Base-by-base conservation (phyloP, 805 yeast genomes). In the Tetrapisispora taiwanensis region DNA sequence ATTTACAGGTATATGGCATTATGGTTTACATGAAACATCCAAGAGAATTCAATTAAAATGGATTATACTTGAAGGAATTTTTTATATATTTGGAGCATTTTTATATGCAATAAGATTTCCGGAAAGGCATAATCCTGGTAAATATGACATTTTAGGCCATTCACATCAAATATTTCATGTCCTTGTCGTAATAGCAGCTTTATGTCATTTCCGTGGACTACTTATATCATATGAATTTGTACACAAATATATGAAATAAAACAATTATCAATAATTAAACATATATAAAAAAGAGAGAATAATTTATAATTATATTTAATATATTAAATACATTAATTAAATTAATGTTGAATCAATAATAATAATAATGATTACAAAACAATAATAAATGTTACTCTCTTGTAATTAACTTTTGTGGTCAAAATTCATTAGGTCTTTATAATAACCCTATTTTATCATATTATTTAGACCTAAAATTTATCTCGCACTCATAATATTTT, bases 121-220 rank as follows among this genome's bases (percentile, higher is more conserved):
- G 0, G 97, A 88, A 58, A 69, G 83, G 40, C 67, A 69, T 35
- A 52, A 51, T 5, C 85, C 86, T 0, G 88, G 88, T 0, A 60
- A 33, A 18, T 84, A 73, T 58, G 95, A 86, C 52, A 54, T 76
- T 10, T 71, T 76, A 62, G 95, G 95, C 1, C 83, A 84, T 51
- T 82, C 94, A 7, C 96, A 87, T 59, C 95, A 87, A 57, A 72
- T 87, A 9, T 86, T 87, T 58, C 95, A 86, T 59, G 62, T 82
- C 9, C 61, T 83, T 53, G 95, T 86, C 7, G 88, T 85, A 0
- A 51, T 79, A 12, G 95, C 94, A 13, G 84, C 95, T 0, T 68
- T 66, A 44, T 81, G 81, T 46, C 96, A 88, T 63, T 76, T 82
- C 62, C 68, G 54, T 44, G 94, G 81, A 0, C 65, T 87, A 30